Percentiles rank a stretch among this genome's conserved stretches.
These are phyloP conservation scores for Globisporangium canariense DNA, from an alignment of 352 stramenopile genomes.

Conservation along the genomic window DNA sequence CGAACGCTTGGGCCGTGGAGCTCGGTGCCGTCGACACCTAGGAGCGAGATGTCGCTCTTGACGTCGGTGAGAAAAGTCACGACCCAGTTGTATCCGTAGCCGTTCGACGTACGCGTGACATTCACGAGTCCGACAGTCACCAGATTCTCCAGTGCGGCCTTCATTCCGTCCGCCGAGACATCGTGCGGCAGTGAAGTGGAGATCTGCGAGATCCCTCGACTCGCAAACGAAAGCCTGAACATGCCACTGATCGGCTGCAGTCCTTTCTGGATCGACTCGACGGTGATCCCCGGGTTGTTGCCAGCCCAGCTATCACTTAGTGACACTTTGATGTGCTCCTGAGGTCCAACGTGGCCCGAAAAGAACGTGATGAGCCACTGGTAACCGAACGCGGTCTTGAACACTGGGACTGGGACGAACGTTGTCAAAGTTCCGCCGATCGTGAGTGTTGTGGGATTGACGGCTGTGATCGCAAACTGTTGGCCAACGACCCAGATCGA, in stretches of 20 bases:
- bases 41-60: conserved; percentile 67
- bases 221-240: conserved; percentile 80
- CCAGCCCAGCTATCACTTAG: conserved; percentile 92
- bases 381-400: conserved; percentile 61
- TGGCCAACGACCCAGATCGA: conserved; percentile 58
- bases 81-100: conserved; percentile 95
- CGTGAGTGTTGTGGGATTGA: conserved; percentile 16
- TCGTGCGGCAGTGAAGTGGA: conserved; percentile 87
- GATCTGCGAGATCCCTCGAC: conserved; percentile 67
- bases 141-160: conserved; percentile 87
- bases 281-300: conserved; percentile 89
- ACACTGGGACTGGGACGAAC: conserved; percentile 51
- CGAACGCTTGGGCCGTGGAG: conserved; percentile 89
- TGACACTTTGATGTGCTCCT: conserved; percentile 81
- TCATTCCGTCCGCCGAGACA: conserved; percentile 74
- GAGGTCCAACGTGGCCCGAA: conserved; percentile 73
- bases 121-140: conserved; percentile 86
- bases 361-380: conserved; percentile 79
- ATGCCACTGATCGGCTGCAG: conserved; percentile 91
- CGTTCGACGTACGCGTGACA: conserved; percentile 86
- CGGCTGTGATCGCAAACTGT: conserved; percentile 26
- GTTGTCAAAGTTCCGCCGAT: conserved; percentile 20
- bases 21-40: conserved; percentile 89
- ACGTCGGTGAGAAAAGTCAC: conserved; percentile 92
- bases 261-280: conserved; percentile 77